These are phyloP conservation scores for Mycena belliarum DNA, from an alignment of 768 basidiomycete genomes.

Conservation along the genomic window DNA sequence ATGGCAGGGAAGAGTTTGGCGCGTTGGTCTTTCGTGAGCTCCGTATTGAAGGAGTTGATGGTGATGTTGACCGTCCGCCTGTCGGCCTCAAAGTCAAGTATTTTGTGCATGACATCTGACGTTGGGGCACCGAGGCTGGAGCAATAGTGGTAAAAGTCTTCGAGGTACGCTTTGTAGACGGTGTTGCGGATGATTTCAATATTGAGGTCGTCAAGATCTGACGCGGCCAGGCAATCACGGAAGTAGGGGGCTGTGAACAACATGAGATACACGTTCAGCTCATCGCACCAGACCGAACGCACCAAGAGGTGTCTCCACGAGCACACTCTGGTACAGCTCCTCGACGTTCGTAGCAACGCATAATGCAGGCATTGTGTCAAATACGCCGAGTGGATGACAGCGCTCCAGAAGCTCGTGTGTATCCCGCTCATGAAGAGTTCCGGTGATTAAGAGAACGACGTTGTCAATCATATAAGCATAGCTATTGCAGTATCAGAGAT, in stretches of 20 bases:
- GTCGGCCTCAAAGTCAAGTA: constrained; percentile 96
- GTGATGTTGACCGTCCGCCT: constrained; percentile 97
- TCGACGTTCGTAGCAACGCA: constrained; percentile 99
- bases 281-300: constrained; percentile 29
- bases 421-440: constrained; percentile 94
- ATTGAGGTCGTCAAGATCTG: constrained; percentile 97
- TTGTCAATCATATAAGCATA: constrained; percentile 99
- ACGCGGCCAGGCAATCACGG: constrained; percentile 90
- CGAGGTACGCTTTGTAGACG: constrained; percentile 97
- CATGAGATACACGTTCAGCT: not conserved
- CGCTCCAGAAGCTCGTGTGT: constrained; percentile 95
- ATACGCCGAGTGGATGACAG: constrained; percentile 95
- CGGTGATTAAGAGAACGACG: constrained; percentile 94
- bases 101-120: constrained; percentile 86
- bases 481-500: constrained; percentile 40
- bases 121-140: constrained; percentile 82
- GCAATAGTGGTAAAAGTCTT: constrained; percentile 91
- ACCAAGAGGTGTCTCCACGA: constrained; percentile 98
- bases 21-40: constrained; percentile 91
- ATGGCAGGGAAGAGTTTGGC: constrained; percentile 93
- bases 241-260: constrained; percentile 81
- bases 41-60: constrained; percentile 97
- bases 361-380: constrained; percentile 98
- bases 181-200: constrained; percentile 99
- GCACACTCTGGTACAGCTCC: constrained; percentile 93